Evolutionary conservation across 169 alveolate species (phyloP).

Genomic region (Neospora caninum): DNA sequence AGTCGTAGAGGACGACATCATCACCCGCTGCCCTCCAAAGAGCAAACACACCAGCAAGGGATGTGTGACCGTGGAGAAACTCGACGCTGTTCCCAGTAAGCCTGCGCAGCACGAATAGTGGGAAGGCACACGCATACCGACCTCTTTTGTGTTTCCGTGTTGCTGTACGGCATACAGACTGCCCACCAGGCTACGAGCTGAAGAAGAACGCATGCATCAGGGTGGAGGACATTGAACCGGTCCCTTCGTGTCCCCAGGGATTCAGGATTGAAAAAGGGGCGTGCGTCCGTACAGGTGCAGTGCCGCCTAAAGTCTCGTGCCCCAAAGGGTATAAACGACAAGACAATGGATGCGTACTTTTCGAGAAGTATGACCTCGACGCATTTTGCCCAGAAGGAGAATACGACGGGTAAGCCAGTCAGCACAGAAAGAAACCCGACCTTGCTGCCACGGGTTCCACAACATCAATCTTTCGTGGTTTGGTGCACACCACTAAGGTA

Average conservation of each 20-base stretch:
- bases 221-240: neutral
- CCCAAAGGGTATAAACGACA: conserved; percentile 13
- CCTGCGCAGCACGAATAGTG: neutral
- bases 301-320: conserved; percentile 20
- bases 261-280: neutral
- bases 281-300: conserved; percentile 17
- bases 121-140: neutral
- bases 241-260: conserved; percentile 21
- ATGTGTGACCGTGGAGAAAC: conserved; percentile 14
- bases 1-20: conserved; percentile 15
- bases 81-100: conserved; percentile 17
- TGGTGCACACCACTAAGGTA: neutral
- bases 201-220: conserved; percentile 1
- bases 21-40: conserved; percentile 7
- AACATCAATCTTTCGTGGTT: neutral
- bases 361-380: conserved; percentile 14
- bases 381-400: neutral
- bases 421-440: neutral
- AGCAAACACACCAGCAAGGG: conserved; percentile 12
- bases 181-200: conserved; percentile 22
- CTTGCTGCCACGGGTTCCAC: neutral
- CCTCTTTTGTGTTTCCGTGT: neutral
- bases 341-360: conserved; percentile 35
- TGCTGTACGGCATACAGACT: neutral
- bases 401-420: conserved; percentile 33